Evolutionary conservation across 306 rosid genomes (phyloP), one percentile per base, ranked within the genome.

Genomic region (Spatholobus suberectus): DNA sequence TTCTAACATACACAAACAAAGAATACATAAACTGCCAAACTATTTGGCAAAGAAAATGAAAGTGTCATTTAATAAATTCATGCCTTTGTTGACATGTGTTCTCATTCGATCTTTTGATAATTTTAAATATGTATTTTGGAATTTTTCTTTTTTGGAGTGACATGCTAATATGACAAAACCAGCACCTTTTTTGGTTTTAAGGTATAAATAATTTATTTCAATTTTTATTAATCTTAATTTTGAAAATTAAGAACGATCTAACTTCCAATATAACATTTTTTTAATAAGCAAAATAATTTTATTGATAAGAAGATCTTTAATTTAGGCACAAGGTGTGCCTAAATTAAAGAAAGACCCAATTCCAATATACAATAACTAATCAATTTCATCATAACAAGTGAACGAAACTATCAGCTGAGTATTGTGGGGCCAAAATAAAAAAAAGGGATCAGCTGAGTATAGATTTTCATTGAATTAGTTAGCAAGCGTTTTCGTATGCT

Each of bases 21-120:
- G 40, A 71, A 71, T 44, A 46, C 37, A 52, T 14, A 65, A 71
- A 23, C 24, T 71, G 17, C 61, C 76, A 6, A 71, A 46, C 37
- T 26, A 71, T 71, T 71, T 46, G 76, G 76, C 41, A 17, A 70
- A 24, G 41, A 70, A 70, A 46, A 70, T 44, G 41, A 27, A 70
- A 44, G 75, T 8, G 43, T 71, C 59, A 71, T 47, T 46, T 71
- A 71, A 46, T 71, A 23, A 3, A 47, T 71, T 71, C 24, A n/a
- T 46, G 13, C 61, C 61, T 26, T 15, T 26, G 59, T 71, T 71
- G 58, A 71, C 61, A 71, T 71, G 24, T 47, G 76, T 46, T 46
- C 59, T 13, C 59, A 13, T 43, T 61, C 10, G 4, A 61, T 70
- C 75, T 70, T 44, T 41, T 46, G 14, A 24, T 12, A 24, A 58